Base-by-base conservation (phyloP, 2,329 filamentous ascomycete genomes). In the Verticillium dahliae region DNA sequence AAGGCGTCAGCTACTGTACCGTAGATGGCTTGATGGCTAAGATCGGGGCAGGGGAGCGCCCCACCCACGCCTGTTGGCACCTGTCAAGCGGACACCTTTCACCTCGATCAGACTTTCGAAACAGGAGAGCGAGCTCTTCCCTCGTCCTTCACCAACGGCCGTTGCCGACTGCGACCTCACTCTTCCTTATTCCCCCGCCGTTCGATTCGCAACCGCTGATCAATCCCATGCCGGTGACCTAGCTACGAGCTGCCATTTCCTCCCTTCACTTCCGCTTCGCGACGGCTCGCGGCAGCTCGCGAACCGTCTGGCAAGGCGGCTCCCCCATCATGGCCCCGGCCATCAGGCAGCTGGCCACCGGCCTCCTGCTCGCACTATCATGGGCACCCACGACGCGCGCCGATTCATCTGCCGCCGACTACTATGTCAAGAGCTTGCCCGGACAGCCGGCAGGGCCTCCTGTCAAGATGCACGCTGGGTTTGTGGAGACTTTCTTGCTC, bases 381-480 rank as follows among this genome's bases (percentile, higher is more conserved):
- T 79, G 78, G 69, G 73, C 78, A 27, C 68, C 72, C 15, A 65
- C 77, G 62, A 70, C 70, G 58, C 59, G 68, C 27, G 71, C 66
- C 27, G 66, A 68, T 57, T 11, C n/a, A 13, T 69, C 70, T 39
- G 74, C 78, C 22, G 91, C 89, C 37, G 93, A 99, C 74, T 99
- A 97, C 76, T 98, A 89, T 77, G 90, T 99, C 60, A 87, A 86
- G 69, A 85, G 88, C 9, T 81, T 99, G 22, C 95, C 95, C 6
- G 95, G 96, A 37, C 87, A 90, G 61, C 94, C 96, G 10, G 67
- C 89, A 60, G 68, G 86, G 22, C 88, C 91, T 41, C 77, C 92
- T 64, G 78, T 97, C 71, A 97, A 97, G 81, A 98, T 98, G 94
- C 95, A 98, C 82, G 94, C 95, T 79, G 95, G 95, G 92, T 97